These are phyloP conservation scores for Albugo candida DNA, from an alignment of 352 stramenopile genomes.

Conservation along the genomic window DNA sequence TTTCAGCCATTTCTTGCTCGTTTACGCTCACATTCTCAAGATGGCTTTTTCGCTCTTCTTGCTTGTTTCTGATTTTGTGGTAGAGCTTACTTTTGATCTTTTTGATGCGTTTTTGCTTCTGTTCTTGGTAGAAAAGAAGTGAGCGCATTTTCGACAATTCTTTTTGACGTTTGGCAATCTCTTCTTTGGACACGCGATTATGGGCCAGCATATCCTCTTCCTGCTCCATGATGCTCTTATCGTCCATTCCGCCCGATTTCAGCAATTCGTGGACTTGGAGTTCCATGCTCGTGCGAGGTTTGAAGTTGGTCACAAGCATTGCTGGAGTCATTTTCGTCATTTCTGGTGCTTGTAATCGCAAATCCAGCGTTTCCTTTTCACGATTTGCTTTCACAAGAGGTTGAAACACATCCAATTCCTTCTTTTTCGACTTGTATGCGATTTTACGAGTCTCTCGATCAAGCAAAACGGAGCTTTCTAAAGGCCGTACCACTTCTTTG, in stretches of 20 bases:
- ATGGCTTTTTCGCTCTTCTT: constrained; percentile 74
- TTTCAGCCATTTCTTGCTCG: constrained; percentile 67
- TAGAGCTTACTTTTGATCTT: constrained; percentile 99
- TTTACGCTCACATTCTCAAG: constrained; percentile 69
- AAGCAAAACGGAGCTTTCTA: constrained; percentile 43
- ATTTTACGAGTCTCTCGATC: constrained; percentile 79
- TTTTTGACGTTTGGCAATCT: constrained; percentile 71
- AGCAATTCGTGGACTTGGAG: constrained; percentile 57
- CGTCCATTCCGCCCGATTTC: constrained; percentile 23
- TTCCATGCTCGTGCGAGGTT: constrained; percentile 78
- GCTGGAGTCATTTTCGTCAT: constrained; percentile 69
- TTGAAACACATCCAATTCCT: constrained; percentile 81
- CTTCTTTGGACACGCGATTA: constrained; percentile 48
- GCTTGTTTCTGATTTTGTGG: constrained; percentile 93
- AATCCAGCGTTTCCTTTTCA: constrained; percentile 88
- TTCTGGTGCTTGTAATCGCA: constrained; percentile 75
- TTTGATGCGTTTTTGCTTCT: constrained; percentile 95
- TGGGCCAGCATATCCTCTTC: constrained; percentile 51
- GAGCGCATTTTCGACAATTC: constrained; percentile 92
- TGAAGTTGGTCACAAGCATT: constrained; percentile 84
- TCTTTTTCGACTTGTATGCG: constrained; percentile 71
- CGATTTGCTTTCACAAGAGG: constrained; percentile 82
- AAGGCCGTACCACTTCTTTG: constrained; percentile 6
- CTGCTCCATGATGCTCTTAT: constrained; percentile 16
- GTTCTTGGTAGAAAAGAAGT: constrained; percentile 97